Evolutionary conservation across 2,329 filamentous ascomycete genomes (phyloP).

Genomic region (Exophiala alcalophila): DNA sequence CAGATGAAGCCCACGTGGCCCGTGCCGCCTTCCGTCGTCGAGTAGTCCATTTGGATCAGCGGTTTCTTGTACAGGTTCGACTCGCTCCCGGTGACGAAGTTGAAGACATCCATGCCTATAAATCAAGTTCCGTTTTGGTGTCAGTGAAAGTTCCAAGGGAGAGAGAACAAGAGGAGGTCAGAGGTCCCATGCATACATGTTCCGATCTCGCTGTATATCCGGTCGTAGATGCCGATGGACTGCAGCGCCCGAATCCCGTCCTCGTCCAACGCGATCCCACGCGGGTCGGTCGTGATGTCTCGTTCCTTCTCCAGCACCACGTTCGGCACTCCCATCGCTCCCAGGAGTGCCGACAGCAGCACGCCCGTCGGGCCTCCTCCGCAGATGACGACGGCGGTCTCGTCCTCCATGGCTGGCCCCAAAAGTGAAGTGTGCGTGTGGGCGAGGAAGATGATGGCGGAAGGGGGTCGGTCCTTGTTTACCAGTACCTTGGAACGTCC

Average conservation of each 20-base stretch:
- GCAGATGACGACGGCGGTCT: conserved; percentile 34
- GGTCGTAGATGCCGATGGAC: conserved; percentile 33
- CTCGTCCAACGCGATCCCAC: conserved; percentile 36
- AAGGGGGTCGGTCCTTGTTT: too few relatives aligned
- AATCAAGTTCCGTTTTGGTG: too few relatives aligned
- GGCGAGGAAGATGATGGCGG: neutral
- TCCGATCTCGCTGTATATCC: conserved; percentile 34
- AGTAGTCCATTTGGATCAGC: conserved; percentile 23
- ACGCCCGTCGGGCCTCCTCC: conserved; percentile 36
- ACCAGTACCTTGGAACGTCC: too few relatives aligned
- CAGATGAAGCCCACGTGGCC: conserved; percentile 35
- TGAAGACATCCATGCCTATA: conserved; percentile 26
- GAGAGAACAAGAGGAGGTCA: too few relatives aligned
- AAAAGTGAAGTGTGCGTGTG: too few relatives aligned
- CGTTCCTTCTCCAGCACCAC: conserved; percentile 33
- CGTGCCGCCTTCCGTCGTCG: conserved; percentile 32
- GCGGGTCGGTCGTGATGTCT: conserved; percentile 35
- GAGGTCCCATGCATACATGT: too few relatives aligned
- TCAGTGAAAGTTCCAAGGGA: too few relatives aligned
- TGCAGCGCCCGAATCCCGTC: conserved; percentile 36
- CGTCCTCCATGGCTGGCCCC: too few relatives aligned
- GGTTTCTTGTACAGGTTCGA: conserved; percentile 22
- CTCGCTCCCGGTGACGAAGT: conserved; percentile 25
- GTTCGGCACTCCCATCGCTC: conserved; percentile 30
- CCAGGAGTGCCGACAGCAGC: conserved; percentile 33